Percentiles rank a stretch among this genome's conserved stretches.
Evolutionary conservation across 2,329 filamentous ascomycete genomes (phyloP).

Genomic region (Trichoderma semiorbis): DNA sequence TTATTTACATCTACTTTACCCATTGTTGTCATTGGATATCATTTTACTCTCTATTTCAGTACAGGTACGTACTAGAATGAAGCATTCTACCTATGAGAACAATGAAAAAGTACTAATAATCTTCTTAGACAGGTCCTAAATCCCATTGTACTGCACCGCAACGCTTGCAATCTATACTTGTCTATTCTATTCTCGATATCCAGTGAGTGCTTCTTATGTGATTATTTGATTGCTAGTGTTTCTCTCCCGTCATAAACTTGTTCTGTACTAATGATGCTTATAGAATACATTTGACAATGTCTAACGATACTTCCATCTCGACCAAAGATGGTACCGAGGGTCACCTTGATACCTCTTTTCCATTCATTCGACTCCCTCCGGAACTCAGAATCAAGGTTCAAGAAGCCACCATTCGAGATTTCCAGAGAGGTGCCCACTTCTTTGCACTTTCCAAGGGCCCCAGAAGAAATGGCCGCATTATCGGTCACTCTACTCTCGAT

Average conservation of each 20-base stretch:
- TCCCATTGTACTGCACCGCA: background rate
- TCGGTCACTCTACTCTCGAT: background rate
- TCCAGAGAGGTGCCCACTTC: background rate
- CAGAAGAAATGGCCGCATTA: background rate
- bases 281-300: background rate
- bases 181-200: background rate
- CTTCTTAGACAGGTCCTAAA: background rate
- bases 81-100: background rate
- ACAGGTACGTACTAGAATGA: background rate
- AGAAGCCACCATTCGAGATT: background rate
- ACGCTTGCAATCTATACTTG: background rate
- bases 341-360: background rate
- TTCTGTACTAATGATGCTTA: background rate
- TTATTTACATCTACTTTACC: background rate
- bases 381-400: background rate
- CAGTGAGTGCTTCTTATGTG: background rate
- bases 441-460: background rate
- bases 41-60: background rate
- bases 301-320: background rate
- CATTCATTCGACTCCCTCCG: background rate
- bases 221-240: background rate
- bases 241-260: background rate
- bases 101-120: background rate
- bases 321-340: background rate
- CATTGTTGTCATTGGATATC: background rate